Evolutionary conservation across 352 stramenopile genomes (phyloP).

Genomic region (Pythium brassicae): DNA sequence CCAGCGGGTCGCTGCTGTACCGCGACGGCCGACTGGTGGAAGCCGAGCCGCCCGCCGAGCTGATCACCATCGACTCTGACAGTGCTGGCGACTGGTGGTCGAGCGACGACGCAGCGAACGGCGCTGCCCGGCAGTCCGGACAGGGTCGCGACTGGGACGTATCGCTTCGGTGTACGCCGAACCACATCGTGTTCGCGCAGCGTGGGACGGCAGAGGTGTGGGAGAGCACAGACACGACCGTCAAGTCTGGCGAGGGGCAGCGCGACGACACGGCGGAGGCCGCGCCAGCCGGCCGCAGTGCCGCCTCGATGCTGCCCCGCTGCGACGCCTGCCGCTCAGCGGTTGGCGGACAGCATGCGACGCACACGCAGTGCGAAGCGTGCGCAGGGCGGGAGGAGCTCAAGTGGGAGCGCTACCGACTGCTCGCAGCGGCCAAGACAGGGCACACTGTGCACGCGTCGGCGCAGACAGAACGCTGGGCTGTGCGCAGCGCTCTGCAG

Average conservation of each 20-base stretch:
- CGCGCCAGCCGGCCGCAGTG: slow-evolving; percentile 5
- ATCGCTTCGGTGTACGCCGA: slow-evolving; percentile 8
- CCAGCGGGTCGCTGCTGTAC: slow-evolving; percentile 5
- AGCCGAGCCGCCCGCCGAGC: slow-evolving; percentile 5
- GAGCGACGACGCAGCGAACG: slow-evolving; percentile 3
- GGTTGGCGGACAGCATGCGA: neutral
- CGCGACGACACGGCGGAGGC: slow-evolving; percentile 1
- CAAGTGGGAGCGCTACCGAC: slow-evolving; percentile 10
- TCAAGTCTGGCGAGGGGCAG: slow-evolving; percentile 1
- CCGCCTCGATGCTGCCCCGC: slow-evolving; percentile 9
- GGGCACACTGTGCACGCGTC: slow-evolving; percentile 7
- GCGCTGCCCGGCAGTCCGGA: slow-evolving; percentile 1
- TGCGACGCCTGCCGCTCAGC: slow-evolving; percentile 8
- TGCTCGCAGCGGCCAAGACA: slow-evolving; percentile 8
- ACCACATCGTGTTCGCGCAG: slow-evolving; percentile 10
- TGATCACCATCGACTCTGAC: slow-evolving; percentile 7
- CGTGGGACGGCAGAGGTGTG: slow-evolving; percentile 5
- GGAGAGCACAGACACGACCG: slow-evolving; percentile 4
- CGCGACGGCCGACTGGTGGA: slow-evolving; percentile 5
- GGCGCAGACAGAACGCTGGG: neutral
- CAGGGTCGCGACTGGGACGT: neutral
- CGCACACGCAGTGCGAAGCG: slow-evolving; percentile 5
- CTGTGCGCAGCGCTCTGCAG: slow-evolving; percentile 5
- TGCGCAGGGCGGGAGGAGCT: slow-evolving; percentile 4
- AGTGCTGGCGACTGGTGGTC: neutral